Conservation (phyloP, 2,329 filamentous ascomycete genomes). For the Dactylonectria estremocensis region DNA sequence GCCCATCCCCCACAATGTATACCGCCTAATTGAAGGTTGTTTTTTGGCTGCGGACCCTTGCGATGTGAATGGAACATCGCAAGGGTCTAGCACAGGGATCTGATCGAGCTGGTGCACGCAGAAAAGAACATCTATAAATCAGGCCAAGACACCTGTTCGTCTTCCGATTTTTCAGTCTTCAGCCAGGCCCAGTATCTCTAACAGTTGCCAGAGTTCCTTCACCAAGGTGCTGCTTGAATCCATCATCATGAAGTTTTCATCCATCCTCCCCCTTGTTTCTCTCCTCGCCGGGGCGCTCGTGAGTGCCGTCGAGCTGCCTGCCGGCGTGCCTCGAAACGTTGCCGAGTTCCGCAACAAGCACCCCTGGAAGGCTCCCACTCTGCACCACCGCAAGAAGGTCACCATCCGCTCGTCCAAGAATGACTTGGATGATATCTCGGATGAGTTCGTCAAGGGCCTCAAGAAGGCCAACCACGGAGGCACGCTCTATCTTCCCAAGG, state of each 20-base stretch:
- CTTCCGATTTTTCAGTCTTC: neutral
- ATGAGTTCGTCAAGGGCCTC: conserved; percentile 42
- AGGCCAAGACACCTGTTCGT: neutral
- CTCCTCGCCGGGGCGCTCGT: conserved; percentile 40
- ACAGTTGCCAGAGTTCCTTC: neutral
- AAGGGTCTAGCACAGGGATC: neutral
- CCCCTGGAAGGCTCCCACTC: conserved; percentile 34
- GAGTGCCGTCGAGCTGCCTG: conserved; percentile 42
- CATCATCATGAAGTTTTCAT: conserved; percentile 42
- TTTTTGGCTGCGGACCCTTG: neutral
- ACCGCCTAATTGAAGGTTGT: neutral
- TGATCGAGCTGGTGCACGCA: neutral
- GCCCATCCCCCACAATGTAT: neutral
- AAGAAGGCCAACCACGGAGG: conserved; percentile 44
- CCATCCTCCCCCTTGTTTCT: conserved; percentile 37
- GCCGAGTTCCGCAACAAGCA: conserved; percentile 45
- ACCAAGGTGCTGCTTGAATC: neutral
- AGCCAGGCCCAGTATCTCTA: neutral
- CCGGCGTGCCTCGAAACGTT: conserved; percentile 44
- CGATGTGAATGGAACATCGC: neutral
- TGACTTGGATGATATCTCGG: conserved; percentile 41
- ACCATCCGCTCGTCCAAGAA: conserved; percentile 42
- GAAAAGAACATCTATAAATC: neutral
- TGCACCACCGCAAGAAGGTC: conserved; percentile 34
- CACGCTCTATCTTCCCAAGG: conserved; percentile 42